phyloP scores from a whole-genome alignment of 1,139 yeast genomes.

The Lodderomyces orthopsilosis region DNA sequence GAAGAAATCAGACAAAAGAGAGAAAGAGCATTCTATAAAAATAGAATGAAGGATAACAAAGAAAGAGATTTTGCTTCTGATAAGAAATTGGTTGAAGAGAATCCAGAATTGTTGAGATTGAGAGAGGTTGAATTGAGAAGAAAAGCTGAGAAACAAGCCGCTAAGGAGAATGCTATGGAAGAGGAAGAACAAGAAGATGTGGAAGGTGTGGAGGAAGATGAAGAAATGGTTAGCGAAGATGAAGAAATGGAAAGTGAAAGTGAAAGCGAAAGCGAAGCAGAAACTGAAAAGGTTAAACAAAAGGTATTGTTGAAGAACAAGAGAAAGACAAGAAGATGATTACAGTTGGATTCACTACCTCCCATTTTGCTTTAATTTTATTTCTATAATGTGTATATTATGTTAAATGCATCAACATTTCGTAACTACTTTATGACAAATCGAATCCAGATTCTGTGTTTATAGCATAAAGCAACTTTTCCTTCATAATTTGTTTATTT shows the following conservation, averaged over 20 bases:
- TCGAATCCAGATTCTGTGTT: conserved; percentile 85
- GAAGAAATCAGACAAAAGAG: conserved; percentile 95
- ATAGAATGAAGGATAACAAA: conserved; percentile 97
- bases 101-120: conserved; percentile 86
- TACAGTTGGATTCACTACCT: neutral
- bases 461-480: conserved; percentile 74
- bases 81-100: conserved; percentile 79
- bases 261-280: conserved; percentile 24
- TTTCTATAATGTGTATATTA: conserved; percentile 3
- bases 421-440: conserved; percentile 37
- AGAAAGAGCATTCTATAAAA: conserved; percentile 98
- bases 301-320: conserved; percentile 79
- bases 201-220: conserved; percentile 33
- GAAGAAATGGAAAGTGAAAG: conserved; percentile 41
- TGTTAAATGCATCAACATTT: conserved; percentile 1
- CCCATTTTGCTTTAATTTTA: neutral
- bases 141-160: conserved; percentile 68
- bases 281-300: conserved; percentile 51
- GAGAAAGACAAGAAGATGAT: conserved; percentile 37
- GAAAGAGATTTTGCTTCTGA: conserved; percentile 83
- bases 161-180: conserved; percentile 52
- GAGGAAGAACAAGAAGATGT: conserved; percentile 45
- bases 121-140: conserved; percentile 90
- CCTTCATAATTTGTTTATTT: conserved; percentile 53
- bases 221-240: conserved; percentile 36